phyloP scores from a whole-genome alignment of 495 filamentous ascomycete genomes.

The Penicillium subrubescens region DNA sequence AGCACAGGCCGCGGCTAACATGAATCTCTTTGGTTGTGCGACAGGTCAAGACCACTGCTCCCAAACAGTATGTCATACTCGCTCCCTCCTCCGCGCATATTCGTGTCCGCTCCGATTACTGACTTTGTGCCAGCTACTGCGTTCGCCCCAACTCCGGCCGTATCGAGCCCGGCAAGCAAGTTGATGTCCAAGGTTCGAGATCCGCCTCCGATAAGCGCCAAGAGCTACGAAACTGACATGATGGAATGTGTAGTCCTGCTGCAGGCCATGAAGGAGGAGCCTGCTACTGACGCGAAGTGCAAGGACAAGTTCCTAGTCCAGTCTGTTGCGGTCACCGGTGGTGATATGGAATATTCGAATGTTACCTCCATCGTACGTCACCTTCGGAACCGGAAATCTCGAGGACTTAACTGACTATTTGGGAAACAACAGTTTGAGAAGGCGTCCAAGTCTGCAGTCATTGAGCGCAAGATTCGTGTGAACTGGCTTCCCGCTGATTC shows the following conservation, averaged over 20 bases:
- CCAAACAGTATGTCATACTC: slow-evolving; percentile 80
- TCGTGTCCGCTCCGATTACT: slow-evolving; percentile 21
- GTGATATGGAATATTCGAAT: slow-evolving; percentile 79
- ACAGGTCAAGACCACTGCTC: slow-evolving; percentile 98
- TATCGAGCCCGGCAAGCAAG: slow-evolving; percentile 82
- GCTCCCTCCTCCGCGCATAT: not conserved
- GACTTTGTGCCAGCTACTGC: slow-evolving; percentile 72
- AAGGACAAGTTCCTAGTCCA: slow-evolving; percentile 98
- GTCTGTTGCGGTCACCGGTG: slow-evolving; percentile 74
- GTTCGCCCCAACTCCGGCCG: slow-evolving; percentile 96
- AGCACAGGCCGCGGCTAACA: slow-evolving; percentile 23
- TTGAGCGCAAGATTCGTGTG: slow-evolving; percentile 97
- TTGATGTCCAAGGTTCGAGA: slow-evolving; percentile 86
- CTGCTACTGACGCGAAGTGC: slow-evolving; percentile 81
- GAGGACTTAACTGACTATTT: slow-evolving; percentile 17
- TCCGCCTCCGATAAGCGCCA: slow-evolving; percentile 9
- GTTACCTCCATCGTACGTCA: slow-evolving; percentile 75
- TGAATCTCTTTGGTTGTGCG: slow-evolving; percentile 9
- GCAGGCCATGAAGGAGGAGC: slow-evolving; percentile 97
- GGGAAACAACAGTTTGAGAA: slow-evolving; percentile 60
- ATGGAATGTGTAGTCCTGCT: slow-evolving; percentile 68
- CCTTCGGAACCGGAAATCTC: not conserved
- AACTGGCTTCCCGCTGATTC: slow-evolving; percentile 68
- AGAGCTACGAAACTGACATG: not conserved
- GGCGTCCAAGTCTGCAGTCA: slow-evolving; percentile 71